phyloP scores from a whole-genome alignment of 169 alveolate species.

The Babesia bigemina region DNA sequence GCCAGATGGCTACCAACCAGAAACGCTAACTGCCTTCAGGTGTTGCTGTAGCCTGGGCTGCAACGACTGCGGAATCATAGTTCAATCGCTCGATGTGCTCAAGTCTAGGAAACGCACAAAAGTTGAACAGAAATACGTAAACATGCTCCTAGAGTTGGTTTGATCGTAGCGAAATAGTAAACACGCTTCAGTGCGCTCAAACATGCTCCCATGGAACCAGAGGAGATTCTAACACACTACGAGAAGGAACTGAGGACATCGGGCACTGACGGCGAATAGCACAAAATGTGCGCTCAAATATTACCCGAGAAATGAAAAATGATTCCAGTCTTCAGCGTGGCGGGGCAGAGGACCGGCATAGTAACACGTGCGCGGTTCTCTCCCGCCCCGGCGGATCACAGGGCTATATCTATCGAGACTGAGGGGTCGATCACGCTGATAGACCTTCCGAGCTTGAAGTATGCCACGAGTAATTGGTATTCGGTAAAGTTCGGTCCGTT shows the following conservation, averaged over 20 bases:
- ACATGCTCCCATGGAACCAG: not conserved
- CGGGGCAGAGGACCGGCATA: slow-evolving; percentile 20
- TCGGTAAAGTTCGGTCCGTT: not conserved
- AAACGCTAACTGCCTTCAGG: slow-evolving; percentile 19
- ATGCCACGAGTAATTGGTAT: slow-evolving; percentile 9
- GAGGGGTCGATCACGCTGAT: slow-evolving; percentile 37
- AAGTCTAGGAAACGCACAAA: slow-evolving; percentile 16
- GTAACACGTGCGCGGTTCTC: slow-evolving; percentile 58
- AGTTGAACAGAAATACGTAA: slow-evolving; percentile 47
- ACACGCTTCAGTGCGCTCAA: slow-evolving; percentile 11
- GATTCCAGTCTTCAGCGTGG: slow-evolving; percentile 54
- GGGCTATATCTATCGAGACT: slow-evolving; percentile 55
- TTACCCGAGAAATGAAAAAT: slow-evolving; percentile 14
- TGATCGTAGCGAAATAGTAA: not conserved
- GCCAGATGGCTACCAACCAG: not conserved
- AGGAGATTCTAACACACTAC: slow-evolving; percentile 6
- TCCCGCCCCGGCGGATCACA: slow-evolving; percentile 28
- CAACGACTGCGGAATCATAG: slow-evolving; percentile 23
- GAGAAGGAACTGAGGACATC: slow-evolving; percentile 1
- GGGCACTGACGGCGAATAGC: not conserved
- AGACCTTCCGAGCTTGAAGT: slow-evolving; percentile 43
- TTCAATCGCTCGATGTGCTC: slow-evolving; percentile 54
- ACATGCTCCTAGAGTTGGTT: slow-evolving; percentile 36
- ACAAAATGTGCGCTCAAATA: too few species aligned
- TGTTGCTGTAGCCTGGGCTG: slow-evolving; percentile 43